These are phyloP conservation scores for Coleophoma cylindrospora DNA, from an alignment of 2,329 filamentous ascomycete species.

Conservation along the genomic window DNA sequence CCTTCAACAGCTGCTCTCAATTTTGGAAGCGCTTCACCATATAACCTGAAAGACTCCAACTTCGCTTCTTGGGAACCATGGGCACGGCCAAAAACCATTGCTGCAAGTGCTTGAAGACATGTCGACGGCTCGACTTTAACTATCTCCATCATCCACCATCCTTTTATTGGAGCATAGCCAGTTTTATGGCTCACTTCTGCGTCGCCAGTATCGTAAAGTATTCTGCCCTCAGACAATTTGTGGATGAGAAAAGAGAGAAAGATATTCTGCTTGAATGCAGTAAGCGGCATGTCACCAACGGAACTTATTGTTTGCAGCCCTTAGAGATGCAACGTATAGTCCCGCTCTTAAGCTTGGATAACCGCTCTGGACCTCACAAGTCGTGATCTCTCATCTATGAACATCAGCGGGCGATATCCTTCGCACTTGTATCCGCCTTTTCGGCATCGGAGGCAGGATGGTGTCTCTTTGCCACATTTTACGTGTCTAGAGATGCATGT, in stretches of 20 bases:
- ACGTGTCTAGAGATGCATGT: slow-evolving; percentile 24
- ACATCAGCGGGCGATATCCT: slow-evolving; percentile 21
- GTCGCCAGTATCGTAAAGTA: not conserved
- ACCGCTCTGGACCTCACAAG: not conserved
- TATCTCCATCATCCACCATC: not conserved
- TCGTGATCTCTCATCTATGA: slow-evolving; percentile 5
- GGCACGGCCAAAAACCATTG: slow-evolving; percentile 2
- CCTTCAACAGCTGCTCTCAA: not conserved
- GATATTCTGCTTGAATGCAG: not conserved
- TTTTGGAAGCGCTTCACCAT: slow-evolving; percentile 1
- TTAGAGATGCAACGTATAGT: not conserved
- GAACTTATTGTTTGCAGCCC: not conserved
- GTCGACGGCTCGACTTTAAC: not conserved
- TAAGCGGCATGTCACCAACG: not conserved
- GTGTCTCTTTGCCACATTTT: slow-evolving; percentile 27
- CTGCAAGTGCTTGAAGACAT: slow-evolving; percentile 4
- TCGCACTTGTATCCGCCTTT: slow-evolving; percentile 30
- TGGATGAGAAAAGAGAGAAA: not conserved
- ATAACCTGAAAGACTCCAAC: not conserved
- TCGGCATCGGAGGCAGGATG: slow-evolving; percentile 30
- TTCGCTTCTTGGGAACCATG: not conserved
- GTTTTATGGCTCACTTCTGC: not conserved
- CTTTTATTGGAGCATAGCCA: not conserved
- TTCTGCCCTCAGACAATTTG: not conserved
- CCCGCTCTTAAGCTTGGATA: not conserved